Base-by-base conservation (phyloP, 108 stramenopile species). In the Fistulifera solaris region DNA sequence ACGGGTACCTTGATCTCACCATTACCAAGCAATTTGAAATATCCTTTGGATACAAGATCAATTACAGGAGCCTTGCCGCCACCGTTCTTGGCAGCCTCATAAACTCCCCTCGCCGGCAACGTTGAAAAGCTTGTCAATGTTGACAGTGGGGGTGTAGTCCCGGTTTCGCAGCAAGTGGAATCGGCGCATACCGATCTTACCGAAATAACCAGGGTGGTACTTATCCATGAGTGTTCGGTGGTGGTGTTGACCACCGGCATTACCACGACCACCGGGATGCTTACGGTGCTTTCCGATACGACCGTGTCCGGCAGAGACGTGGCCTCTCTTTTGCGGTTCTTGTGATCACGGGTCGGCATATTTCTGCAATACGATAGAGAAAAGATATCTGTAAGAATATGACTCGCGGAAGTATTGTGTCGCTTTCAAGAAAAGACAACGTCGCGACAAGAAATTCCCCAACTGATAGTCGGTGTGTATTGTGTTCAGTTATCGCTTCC, bases 251-350 rank as follows among this genome's bases (percentile, higher is more conserved):
- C 98, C 98, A 76, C 98, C 98, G 39, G 98, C 98, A 74, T 99
- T 99, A 95, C 98, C 98, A 47, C 98, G 96, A 70, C 98, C 98
- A 76, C 96, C 95, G 44, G 98, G 98, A 86, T 99, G 98, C 73
- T 86, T 93, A 50, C 98, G 82, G 94, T 99, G 98, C 93, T 99
- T 99, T 58, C 98, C 95, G 57, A 99, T 73, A 85, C 99, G 96
- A 61, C 99, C 99, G 75, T 99, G 97, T 62, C 99, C 99, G 51
- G 85, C 88, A 13, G 83, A 84, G 61, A 99, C 97, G 87, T 98
- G 97, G 56, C 99, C 97, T 71, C 99, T 75, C 94, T 98, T 98
- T 98, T 98, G 54, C 99, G 83, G 85, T 92, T 76, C 75, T 97
- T 96, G 59, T 81, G 72, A 40, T 77, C 62, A 49, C 95, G 90